Percentiles rank a stretch among this genome's conserved stretches.
These are phyloP conservation scores for Dendryphion nanum DNA, from an alignment of 2,329 filamentous ascomycete genomes.

Conservation along the genomic window DNA sequence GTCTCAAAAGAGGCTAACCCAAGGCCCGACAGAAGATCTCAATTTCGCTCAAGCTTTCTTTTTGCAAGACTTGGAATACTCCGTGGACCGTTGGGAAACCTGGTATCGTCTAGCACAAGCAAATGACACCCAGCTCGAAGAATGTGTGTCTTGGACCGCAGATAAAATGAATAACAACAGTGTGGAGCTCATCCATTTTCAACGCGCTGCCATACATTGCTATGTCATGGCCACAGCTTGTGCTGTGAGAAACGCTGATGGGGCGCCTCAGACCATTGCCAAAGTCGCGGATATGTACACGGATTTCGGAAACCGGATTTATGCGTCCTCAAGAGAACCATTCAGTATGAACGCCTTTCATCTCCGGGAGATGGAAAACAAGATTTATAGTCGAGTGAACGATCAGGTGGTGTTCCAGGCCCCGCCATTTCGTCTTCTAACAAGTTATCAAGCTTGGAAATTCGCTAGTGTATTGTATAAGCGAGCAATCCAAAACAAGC, in stretches of 20 bases:
- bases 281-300: slow-evolving; percentile 65
- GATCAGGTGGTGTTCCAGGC: slow-evolving; percentile 54
- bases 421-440: slow-evolving; percentile 57
- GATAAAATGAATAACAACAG: slow-evolving; percentile 88
- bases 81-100: slow-evolving; percentile 78
- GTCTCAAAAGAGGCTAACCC: slow-evolving; percentile 72
- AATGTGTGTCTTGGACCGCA: slow-evolving; percentile 82
- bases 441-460: slow-evolving; percentile 62
- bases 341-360: slow-evolving; percentile 67
- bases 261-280: slow-evolving; percentile 51
- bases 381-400: slow-evolving; percentile 57
- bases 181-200: slow-evolving; percentile 69
- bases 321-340: slow-evolving; percentile 66
- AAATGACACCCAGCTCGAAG: slow-evolving; percentile 84
- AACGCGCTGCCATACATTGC: slow-evolving; percentile 80
- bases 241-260: slow-evolving; percentile 57
- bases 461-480: slow-evolving; percentile 62
- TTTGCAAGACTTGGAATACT: slow-evolving; percentile 78
- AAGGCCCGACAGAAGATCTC: slow-evolving; percentile 78
- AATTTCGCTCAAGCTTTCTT: slow-evolving; percentile 79
- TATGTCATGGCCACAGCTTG: slow-evolving; percentile 66
- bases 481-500: slow-evolving; percentile 57
- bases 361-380: slow-evolving; percentile 57
- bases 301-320: slow-evolving; percentile 68
- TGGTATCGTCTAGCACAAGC: slow-evolving; percentile 88